Percentiles rank a stretch among this genome's conserved stretches.
phyloP scores from a whole-genome alignment of 1,284 basidiomycete genomes.

The Apiotrichum sp. region DNA sequence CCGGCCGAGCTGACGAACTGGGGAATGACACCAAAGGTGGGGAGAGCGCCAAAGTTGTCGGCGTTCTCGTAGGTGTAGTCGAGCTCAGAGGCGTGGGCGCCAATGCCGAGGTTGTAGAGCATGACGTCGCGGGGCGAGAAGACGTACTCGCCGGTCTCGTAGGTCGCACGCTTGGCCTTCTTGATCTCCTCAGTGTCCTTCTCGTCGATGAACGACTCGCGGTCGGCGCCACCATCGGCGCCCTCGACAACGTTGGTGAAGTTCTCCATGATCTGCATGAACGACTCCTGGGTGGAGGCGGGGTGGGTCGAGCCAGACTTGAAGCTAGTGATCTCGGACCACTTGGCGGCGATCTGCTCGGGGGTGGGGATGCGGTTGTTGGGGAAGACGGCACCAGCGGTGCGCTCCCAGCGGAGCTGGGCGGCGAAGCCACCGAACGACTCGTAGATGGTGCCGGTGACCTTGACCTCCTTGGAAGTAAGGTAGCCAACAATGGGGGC shows the following conservation, averaged over 20 bases:
- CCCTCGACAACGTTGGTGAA: conserved; percentile 61
- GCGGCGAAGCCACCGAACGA: conserved; percentile 89
- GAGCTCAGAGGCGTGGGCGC: conserved; percentile 88
- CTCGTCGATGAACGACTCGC: conserved; percentile 62
- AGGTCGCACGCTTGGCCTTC: conserved; percentile 66
- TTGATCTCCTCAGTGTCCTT: conserved; percentile 80
- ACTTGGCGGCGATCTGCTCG: conserved; percentile 70
- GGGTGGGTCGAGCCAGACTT: conserved; percentile 71
- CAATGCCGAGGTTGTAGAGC: conserved; percentile 91
- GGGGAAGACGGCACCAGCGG: conserved; percentile 69
- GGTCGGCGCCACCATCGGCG: conserved; percentile 62
- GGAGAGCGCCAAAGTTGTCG: conserved; percentile 75
- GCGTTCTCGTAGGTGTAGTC: conserved; percentile 87
- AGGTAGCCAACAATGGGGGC: conserved; percentile 89
- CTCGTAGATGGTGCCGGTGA: conserved; percentile 77
- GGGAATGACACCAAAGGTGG: conserved; percentile 95
- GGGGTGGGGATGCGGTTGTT: conserved; percentile 65
- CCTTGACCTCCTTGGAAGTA: conserved; percentile 69
- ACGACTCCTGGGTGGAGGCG: conserved; percentile 61
- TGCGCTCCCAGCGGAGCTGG: conserved; percentile 86
- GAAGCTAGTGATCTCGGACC: conserved; percentile 75
- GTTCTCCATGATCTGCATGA: conserved; percentile 74
- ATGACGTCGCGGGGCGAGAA: conserved; percentile 90
- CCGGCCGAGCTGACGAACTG: conserved; percentile 66
- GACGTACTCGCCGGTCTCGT: conserved; percentile 58